These are phyloP conservation scores for Penicillium lividum DNA, from an alignment of 495 filamentous ascomycete genomes.

Conservation along the genomic window DNA sequence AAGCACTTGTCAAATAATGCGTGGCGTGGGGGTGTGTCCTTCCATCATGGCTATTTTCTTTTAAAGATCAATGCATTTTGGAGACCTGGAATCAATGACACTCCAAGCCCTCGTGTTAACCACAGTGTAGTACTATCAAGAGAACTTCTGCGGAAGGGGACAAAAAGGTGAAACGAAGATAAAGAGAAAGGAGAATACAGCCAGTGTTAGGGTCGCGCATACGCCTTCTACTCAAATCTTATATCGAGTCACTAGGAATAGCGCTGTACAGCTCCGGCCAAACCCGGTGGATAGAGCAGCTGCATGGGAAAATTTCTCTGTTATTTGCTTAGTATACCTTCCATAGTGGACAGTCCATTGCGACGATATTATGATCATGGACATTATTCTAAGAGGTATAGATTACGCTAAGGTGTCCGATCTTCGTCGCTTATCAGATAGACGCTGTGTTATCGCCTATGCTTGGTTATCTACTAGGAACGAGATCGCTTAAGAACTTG, in stretches of 20 bases:
- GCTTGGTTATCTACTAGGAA: constrained; percentile 15
- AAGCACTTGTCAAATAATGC: too few species aligned
- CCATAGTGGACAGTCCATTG: constrained; percentile 7
- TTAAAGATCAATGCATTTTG: neutral
- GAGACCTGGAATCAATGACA: constrained; percentile 2
- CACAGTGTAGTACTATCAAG: too few species aligned
- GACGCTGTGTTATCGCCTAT: constrained; percentile 14
- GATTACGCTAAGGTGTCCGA: constrained; percentile 12
- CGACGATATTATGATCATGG: constrained; percentile 11
- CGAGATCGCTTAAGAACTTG: constrained; percentile 7
- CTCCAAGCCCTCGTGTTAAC: too few species aligned
- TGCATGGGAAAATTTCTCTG: constrained; percentile 4
- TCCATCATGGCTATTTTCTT: too few species aligned
- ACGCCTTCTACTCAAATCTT: neutral
- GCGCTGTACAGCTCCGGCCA: constrained; percentile 2
- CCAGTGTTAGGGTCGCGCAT: neutral
- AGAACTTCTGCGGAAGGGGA: neutral
- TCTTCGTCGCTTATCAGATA: constrained; percentile 9
- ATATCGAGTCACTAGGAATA: neutral
- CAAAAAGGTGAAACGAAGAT: neutral
- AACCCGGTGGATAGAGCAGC: constrained; percentile 5
- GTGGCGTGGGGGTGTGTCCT: too few species aligned
- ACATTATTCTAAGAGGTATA: neutral
- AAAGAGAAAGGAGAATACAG: constrained; percentile 3
- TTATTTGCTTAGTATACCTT: constrained; percentile 4